A percentile compares a stretch with the other conserved stretches of the same genome.
These are phyloP conservation scores for Murraya paniculata DNA, from an alignment of 345 rosid species.

Conservation along the genomic window DNA sequence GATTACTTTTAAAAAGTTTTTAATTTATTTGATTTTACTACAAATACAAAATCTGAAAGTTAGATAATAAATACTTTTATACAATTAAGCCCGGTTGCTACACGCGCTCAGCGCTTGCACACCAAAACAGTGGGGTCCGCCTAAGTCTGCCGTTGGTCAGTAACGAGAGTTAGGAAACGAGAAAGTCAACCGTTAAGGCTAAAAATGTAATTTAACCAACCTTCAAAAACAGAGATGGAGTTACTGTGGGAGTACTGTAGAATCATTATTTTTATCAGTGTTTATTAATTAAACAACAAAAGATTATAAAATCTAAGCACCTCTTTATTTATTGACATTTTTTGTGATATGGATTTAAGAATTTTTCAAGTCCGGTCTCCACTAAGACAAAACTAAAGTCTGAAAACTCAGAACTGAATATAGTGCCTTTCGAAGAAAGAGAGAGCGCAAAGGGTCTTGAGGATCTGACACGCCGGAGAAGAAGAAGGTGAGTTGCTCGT, in stretches of 20 bases:
- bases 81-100: not conserved
- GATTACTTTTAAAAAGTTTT: too few relatives aligned
- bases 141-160: not conserved
- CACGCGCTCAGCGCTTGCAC: not conserved
- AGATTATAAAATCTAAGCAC: not conserved
- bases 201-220: not conserved
- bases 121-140: not conserved
- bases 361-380: slow-evolving; percentile 26
- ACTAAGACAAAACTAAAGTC: not conserved
- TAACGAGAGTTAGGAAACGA: not conserved
- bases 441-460: slow-evolving; percentile 9
- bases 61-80: too few relatives aligned
- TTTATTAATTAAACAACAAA: not conserved
- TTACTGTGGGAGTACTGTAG: not conserved
- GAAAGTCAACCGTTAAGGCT: slow-evolving; percentile 17
- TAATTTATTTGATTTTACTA: too few relatives aligned
- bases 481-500: slow-evolving; percentile 19
- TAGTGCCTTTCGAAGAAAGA: slow-evolving; percentile 18
- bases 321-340: too few relatives aligned
- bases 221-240: not conserved
- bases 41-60: too few relatives aligned
- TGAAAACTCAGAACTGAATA: slow-evolving; percentile 7
- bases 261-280: too few relatives aligned
- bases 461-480: slow-evolving; percentile 21
- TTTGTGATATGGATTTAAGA: slow-evolving; percentile 31